Evolutionary conservation across 306 rosid genomes (phyloP).

Genomic region (Cicer arietinum): DNA sequence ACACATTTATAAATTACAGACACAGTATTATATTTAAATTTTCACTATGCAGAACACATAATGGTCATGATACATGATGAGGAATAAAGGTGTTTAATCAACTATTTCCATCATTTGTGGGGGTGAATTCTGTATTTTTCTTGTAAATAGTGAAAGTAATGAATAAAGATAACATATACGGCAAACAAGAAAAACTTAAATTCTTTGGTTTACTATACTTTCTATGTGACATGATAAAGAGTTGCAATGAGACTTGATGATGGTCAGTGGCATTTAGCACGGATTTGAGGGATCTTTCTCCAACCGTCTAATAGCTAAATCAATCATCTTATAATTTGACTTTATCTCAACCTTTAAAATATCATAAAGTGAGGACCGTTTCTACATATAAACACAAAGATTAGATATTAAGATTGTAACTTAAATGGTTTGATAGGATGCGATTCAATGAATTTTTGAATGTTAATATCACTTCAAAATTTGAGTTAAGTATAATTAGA

Average conservation of each 20-base stretch:
- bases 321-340: too few relatives aligned
- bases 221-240: slow-evolving; percentile 33
- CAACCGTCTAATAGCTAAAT: slow-evolving; percentile 47
- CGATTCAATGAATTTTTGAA: too few relatives aligned
- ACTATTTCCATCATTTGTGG: slow-evolving; percentile 49
- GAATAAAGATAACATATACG: slow-evolving; percentile 47
- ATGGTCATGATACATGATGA: too few relatives aligned
- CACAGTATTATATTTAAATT: neutral
- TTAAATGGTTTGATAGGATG: too few relatives aligned
- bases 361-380: too few relatives aligned
- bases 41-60: too few relatives aligned
- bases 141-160: slow-evolving; percentile 52
- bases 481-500: too few relatives aligned
- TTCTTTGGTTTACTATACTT: slow-evolving; percentile 28
- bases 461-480: too few relatives aligned
- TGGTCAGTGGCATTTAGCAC: slow-evolving; percentile 52
- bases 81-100: slow-evolving; percentile 12
- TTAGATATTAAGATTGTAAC: too few relatives aligned
- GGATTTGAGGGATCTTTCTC: slow-evolving; percentile 57
- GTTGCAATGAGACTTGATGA: slow-evolving; percentile 46
- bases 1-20: neutral
- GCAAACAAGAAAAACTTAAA: slow-evolving; percentile 43
- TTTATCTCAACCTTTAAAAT: too few relatives aligned
- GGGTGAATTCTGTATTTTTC: slow-evolving; percentile 52
- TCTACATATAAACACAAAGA: too few relatives aligned